Conservation (phyloP, 1,139 yeast genomes). For the Yamadazyma diospyri region DNA sequence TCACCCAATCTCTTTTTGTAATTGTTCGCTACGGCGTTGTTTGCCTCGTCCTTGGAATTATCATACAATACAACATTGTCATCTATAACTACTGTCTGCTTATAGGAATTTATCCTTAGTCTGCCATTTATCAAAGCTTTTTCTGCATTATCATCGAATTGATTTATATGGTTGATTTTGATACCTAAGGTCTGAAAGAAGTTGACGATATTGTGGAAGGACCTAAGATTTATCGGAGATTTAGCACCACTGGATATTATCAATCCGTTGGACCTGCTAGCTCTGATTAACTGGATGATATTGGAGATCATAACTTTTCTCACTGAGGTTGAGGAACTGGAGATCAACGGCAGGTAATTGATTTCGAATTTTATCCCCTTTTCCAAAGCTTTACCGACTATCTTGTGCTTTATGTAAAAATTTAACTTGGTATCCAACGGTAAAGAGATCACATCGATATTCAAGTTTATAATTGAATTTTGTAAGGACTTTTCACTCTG, state of each 20-base stretch:
- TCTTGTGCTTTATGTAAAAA: conserved; percentile 76
- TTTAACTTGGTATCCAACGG: conserved; percentile 67
- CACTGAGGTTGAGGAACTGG: conserved; percentile 23
- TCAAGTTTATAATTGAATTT: conserved; percentile 67
- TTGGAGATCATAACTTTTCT: conserved; percentile 67
- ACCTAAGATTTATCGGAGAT: conserved; percentile 56
- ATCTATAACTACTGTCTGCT: conserved; percentile 58
- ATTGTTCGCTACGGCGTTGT: conserved; percentile 17
- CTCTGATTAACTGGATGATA: conserved; percentile 72
- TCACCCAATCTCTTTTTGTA: conserved; percentile 25
- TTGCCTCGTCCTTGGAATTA: conserved; percentile 16
- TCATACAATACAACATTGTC: conserved; percentile 20
- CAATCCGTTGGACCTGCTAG: conserved; percentile 77
- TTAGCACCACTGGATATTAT: conserved; percentile 75
- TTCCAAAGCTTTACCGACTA: conserved; percentile 77
- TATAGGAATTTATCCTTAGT: conserved; percentile 64
- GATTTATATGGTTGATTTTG: conserved; percentile 57
- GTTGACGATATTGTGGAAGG: conserved; percentile 64
- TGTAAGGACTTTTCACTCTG: conserved; percentile 74
- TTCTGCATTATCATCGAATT: conserved; percentile 59
- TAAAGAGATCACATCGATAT: conserved; percentile 76
- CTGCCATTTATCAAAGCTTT: conserved; percentile 68
- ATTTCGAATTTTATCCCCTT: conserved; percentile 84
- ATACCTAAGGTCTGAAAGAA: conserved; percentile 69
- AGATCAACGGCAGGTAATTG: conserved; percentile 55